These are phyloP conservation scores for Oxyria digyna DNA, from an alignment of 148 eudicot genomes.

Conservation along the genomic window DNA sequence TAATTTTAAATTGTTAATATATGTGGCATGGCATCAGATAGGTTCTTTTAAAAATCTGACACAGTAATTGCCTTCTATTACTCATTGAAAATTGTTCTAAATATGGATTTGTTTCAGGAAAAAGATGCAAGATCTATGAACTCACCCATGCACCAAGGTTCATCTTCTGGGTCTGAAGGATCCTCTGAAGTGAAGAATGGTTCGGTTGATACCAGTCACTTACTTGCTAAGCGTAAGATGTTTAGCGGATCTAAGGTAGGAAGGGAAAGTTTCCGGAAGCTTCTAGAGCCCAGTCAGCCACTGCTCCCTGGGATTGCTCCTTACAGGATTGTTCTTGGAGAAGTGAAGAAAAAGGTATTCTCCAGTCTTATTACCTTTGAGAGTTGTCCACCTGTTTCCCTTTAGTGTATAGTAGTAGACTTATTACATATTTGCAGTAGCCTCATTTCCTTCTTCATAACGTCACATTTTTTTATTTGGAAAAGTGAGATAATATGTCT, in stretches of 20 bases:
- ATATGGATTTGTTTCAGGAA: constrained; percentile 4
- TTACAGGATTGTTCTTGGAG: constrained; percentile 75
- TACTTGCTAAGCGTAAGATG: constrained; percentile 47
- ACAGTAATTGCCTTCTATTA: background rate
- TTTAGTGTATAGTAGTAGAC: background rate
- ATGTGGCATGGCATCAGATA: constrained; percentile 1
- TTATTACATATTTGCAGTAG: background rate
- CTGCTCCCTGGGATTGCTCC: constrained; percentile 64
- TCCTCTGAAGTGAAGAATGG: constrained; percentile 18
- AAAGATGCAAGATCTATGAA: constrained; percentile 5
- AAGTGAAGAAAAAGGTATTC: constrained; percentile 71
- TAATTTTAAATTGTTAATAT: background rate
- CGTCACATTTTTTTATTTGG: background rate
- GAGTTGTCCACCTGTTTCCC: background rate
- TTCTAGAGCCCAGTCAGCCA: constrained; percentile 72
- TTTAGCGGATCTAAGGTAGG: constrained; percentile 66
- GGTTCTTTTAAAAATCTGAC: background rate
- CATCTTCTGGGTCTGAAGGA: constrained; percentile 10
- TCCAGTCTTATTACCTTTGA: background rate
- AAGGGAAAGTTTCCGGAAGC: constrained; percentile 73
- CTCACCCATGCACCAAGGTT: constrained; percentile 7
- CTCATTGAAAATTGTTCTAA: background rate
- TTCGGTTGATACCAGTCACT: constrained; percentile 26
- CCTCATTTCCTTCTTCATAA: background rate
- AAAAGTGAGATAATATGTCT: background rate